Conservation (phyloP, 306 rosid species). For the Gleditsia sinensis region DNA sequence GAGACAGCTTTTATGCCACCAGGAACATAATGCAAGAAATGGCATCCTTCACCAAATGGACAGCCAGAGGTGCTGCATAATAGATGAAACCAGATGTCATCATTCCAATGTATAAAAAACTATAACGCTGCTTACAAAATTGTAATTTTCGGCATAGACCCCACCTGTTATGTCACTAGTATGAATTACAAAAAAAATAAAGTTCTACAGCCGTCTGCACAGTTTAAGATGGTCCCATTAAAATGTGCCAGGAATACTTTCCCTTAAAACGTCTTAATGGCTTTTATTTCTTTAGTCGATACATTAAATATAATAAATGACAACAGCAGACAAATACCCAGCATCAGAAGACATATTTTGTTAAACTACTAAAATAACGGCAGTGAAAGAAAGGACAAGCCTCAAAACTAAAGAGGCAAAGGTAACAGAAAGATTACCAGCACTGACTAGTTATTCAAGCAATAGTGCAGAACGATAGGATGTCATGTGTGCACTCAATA, state of each 20-base stretch:
- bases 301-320: neutral
- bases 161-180: neutral
- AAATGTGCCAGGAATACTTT: neutral
- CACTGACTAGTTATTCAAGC: neutral
- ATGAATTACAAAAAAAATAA: too few relatives aligned
- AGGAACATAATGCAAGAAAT: constrained; percentile 68
- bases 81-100: neutral
- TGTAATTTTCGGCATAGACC: neutral
- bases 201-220: too few relatives aligned
- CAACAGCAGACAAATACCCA: neutral
- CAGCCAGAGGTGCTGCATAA: constrained; percentile 70
- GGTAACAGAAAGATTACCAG: neutral
- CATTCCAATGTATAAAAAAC: neutral
- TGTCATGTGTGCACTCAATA: neutral
- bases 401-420: neutral
- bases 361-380: neutral
- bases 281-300: neutral
- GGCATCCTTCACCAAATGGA: constrained; percentile 77
- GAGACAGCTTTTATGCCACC: constrained; percentile 66
- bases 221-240: neutral
- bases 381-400: neutral
- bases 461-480: neutral
- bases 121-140: neutral
- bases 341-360: neutral
- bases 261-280: neutral